phyloP scores from a whole-genome alignment of 2,329 filamentous ascomycete genomes.

The Venturia nashicola region DNA sequence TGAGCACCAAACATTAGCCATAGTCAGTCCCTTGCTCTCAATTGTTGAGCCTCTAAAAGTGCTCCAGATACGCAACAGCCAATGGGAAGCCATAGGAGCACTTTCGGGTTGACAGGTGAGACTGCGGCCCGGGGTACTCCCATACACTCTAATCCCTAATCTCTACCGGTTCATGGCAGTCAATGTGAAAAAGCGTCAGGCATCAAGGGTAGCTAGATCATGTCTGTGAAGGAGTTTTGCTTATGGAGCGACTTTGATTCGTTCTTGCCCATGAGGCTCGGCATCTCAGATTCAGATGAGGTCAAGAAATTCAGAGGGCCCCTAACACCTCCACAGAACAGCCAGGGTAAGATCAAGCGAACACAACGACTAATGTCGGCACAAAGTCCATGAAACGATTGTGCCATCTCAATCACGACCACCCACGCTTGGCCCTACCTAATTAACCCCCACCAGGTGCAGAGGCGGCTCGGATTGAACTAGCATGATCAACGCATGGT shows the following conservation, averaged over 20 bases:
- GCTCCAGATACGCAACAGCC: not conserved
- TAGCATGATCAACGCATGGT: not conserved
- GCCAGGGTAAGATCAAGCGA: not conserved
- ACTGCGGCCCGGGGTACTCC: not conserved
- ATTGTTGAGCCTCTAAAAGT: not conserved
- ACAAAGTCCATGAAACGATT: not conserved
- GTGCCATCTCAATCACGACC: not conserved
- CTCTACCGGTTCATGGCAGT: not conserved
- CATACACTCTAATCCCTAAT: too few relatives aligned
- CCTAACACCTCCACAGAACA: not conserved
- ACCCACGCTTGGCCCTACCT: not conserved
- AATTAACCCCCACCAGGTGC: not conserved
- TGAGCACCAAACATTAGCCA: not conserved
- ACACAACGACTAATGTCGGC: not conserved
- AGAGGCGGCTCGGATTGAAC: not conserved
- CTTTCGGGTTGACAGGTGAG: not conserved
- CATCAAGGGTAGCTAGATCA: not conserved
- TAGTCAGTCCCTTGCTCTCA: too few relatives aligned
- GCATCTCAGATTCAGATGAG: not conserved
- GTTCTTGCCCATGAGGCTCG: not conserved
- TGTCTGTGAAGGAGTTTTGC: not conserved
- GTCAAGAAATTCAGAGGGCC: not conserved
- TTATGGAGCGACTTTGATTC: not conserved
- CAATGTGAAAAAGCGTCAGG: not conserved
- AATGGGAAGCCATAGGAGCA: not conserved